phyloP scores from a whole-genome alignment of 2,329 filamentous ascomycete genomes.

The Metarhizium guizhouense region DNA sequence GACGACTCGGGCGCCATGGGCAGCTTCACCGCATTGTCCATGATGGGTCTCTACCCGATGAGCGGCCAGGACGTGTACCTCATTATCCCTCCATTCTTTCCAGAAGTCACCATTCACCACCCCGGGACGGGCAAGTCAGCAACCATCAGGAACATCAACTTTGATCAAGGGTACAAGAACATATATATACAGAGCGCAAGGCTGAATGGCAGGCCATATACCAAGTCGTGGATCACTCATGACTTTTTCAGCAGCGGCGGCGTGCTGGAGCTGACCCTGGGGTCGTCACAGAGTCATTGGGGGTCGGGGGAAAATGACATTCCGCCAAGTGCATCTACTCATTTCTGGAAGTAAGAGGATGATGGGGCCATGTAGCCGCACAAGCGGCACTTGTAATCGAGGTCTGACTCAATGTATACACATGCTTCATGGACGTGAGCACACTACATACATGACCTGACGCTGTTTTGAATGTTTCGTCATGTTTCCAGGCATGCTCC shows the following conservation, averaged over 20 bases:
- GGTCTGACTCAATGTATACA: no score
- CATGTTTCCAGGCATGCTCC: no score
- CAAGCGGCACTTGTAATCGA: no score
- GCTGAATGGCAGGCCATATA: slow-evolving; percentile 44
- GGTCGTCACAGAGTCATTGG: slow-evolving; percentile 36
- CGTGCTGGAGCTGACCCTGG: slow-evolving; percentile 45
- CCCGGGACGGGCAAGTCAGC: slow-evolving; percentile 16
- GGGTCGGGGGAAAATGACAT: slow-evolving; percentile 9
- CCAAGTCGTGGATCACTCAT: slow-evolving; percentile 51
- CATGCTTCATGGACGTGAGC: no score
- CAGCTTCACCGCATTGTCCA: slow-evolving; percentile 38
- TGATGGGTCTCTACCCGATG: slow-evolving; percentile 46
- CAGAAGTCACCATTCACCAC: slow-evolving; percentile 29
- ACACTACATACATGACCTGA: no score
- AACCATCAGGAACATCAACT: slow-evolving; percentile 19
- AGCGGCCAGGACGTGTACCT: slow-evolving; percentile 46
- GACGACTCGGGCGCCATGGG: slow-evolving; percentile 47
- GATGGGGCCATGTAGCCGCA: no score
- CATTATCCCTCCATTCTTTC: slow-evolving; percentile 42
- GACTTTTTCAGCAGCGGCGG: slow-evolving; percentile 51
- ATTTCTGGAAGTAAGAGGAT: slow-evolving; percentile 12
- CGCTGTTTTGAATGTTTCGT: no score
- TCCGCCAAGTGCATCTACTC: slow-evolving; percentile 14
- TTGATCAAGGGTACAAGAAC: slow-evolving; percentile 36
- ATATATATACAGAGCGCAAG: slow-evolving; percentile 52